Evolutionary conservation across 192 early-diverging fungal species (phyloP).

Genomic region (Coemansia sp.): DNA sequence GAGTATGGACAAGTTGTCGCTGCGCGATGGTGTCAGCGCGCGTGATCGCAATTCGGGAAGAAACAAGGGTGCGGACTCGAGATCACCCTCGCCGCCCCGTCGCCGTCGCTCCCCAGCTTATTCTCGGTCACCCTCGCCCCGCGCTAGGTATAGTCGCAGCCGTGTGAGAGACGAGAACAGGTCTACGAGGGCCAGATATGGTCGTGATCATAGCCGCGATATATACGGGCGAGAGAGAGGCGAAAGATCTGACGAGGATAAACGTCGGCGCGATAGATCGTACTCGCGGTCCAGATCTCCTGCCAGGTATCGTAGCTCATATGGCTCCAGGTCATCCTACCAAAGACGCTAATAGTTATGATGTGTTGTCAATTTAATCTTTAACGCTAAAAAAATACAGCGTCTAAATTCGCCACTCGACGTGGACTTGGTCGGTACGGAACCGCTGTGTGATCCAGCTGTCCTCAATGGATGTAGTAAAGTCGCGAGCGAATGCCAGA

Average conservation of each 20-base stretch:
- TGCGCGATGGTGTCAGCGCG: conserved; percentile 5
- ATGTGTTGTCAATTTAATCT: not conserved
- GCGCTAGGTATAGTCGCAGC: not conserved
- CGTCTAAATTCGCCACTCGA: conserved; percentile 70
- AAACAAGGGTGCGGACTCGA: not conserved
- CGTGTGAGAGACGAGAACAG: not conserved
- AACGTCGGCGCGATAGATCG: conserved; percentile 7
- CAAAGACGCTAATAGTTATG: conserved; percentile 5
- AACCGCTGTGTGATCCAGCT: conserved; percentile 94
- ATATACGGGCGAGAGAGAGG: not conserved
- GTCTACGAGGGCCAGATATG: not conserved
- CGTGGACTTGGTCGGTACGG: conserved; percentile 83
- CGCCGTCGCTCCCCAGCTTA: conserved; percentile 8
- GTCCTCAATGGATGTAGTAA: conserved; percentile 77
- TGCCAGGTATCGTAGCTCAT: conserved; percentile 11
- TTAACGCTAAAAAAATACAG: not conserved
- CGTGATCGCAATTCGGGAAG: not conserved
- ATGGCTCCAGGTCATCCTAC: conserved; percentile 12
- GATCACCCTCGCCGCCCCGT: not conserved
- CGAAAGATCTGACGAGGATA: conserved; percentile 7
- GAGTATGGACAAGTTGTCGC: conserved; percentile 17
- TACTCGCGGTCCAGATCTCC: conserved; percentile 32
- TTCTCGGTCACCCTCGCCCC: conserved; percentile 10
- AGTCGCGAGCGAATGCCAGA: conserved; percentile 79
- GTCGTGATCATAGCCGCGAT: conserved; percentile 3